These are phyloP conservation scores for Phlebopus sp. DNA, from an alignment of 1,284 basidiomycete species.

Conservation along the genomic window DNA sequence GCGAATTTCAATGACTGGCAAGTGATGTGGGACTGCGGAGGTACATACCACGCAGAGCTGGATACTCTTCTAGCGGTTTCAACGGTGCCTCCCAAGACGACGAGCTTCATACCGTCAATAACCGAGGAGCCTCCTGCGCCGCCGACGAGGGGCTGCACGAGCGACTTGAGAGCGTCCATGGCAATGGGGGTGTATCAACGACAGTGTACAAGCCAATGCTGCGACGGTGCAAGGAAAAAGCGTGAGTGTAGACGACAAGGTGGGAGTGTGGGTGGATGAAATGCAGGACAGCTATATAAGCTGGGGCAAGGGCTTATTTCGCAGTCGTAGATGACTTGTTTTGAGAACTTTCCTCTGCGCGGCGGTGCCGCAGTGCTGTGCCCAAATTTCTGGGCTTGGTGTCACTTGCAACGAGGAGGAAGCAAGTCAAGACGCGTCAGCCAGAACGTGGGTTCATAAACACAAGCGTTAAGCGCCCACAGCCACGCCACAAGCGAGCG, in stretches of 20 bases:
- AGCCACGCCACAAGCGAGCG: conserved; percentile 30
- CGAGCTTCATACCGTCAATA: conserved; percentile 82
- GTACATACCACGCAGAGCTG: conserved; percentile 69
- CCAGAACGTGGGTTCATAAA: conserved; percentile 30
- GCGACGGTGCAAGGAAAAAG: conserved; percentile 14
- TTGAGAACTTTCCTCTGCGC: conserved; percentile 3
- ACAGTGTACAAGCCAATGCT: conserved; percentile 32
- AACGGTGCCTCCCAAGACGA: conserved; percentile 80
- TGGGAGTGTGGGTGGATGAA: conserved; percentile 24
- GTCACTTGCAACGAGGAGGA: conserved; percentile 14
- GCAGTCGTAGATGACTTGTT: conserved; percentile 3
- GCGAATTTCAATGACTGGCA: conserved; percentile 1
- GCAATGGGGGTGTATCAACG: conserved; percentile 18
- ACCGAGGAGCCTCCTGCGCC: conserved; percentile 70
- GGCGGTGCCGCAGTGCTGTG: conserved; percentile 6
- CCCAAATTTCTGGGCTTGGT: neutral
- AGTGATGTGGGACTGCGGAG: too few relatives aligned
- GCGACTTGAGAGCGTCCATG: conserved; percentile 80
- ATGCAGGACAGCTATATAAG: conserved; percentile 15
- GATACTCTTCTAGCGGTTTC: conserved; percentile 78
- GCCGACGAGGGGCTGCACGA: conserved; percentile 76
- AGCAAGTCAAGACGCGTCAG: conserved; percentile 35
- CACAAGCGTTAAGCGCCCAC: conserved; percentile 9
- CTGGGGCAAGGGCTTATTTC: conserved; percentile 9
- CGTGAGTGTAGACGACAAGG: conserved; percentile 14